Conservation (phyloP, 176 grass and related monocot genomes). For the Triticum turgidum region DNA sequence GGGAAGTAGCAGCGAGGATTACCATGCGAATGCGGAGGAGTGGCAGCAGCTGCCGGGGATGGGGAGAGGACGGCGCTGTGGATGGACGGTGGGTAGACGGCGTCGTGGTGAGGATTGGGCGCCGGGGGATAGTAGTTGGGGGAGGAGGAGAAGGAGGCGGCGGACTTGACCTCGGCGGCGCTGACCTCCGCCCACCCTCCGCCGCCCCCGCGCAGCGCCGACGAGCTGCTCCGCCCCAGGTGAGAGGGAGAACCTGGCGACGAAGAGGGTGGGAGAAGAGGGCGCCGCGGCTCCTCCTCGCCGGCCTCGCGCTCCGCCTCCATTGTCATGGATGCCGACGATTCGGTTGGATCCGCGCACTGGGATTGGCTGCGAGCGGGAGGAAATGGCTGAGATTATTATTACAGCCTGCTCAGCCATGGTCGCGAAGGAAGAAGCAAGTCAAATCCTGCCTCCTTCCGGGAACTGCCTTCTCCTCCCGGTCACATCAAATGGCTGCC, state of each 20-base stretch:
- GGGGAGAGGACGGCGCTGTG: constrained; percentile 2
- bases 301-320: constrained; percentile 13
- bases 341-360: not conserved
- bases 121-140: not conserved
- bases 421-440: not conserved
- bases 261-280: constrained; percentile 19
- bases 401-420: not conserved
- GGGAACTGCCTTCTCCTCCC: not conserved
- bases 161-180: constrained; percentile 66
- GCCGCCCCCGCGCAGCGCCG: constrained; percentile 18
- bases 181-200: constrained; percentile 43
- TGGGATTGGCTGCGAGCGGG: not conserved
- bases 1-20: not conserved
- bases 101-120: constrained; percentile 9
- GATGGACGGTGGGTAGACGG: constrained; percentile 42
- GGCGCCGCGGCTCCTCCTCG: constrained; percentile 25
- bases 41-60: constrained; percentile 10
- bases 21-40: constrained; percentile 14
- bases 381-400: not conserved
- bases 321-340: not conserved
- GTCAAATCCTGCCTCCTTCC: not conserved
- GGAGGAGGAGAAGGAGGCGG: constrained; percentile 53
- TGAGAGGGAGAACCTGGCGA: constrained; percentile 27
- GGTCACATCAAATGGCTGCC: not conserved
- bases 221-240: constrained; percentile 61